Evolutionary conservation across 495 filamentous ascomycete genomes (phyloP).

Genomic region (Hypoxylon lienhwacheense): DNA sequence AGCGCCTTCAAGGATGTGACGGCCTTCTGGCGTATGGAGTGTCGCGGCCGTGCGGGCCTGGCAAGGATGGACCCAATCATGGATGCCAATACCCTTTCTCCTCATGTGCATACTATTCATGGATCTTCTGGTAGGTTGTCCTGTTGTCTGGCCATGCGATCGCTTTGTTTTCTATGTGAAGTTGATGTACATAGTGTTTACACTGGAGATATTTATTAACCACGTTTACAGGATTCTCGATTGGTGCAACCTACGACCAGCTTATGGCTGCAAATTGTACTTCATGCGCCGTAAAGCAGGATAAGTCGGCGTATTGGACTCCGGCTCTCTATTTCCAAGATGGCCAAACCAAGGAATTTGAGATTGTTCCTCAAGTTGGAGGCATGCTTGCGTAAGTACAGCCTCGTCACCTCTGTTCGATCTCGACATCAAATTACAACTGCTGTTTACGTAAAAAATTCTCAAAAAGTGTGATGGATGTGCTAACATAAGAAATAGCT

Average conservation of each 20-base stretch:
- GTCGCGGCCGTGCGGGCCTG: constrained; percentile 65
- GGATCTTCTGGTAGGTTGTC: constrained; percentile 61
- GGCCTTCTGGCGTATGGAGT: constrained; percentile 91
- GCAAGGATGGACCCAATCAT: constrained; percentile 75
- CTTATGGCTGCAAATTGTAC: constrained; percentile 60
- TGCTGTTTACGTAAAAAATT: not conserved
- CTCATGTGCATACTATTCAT: constrained; percentile 73
- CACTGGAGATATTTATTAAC: not conserved
- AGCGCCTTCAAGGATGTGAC: constrained; percentile 41
- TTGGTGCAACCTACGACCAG: constrained; percentile 49
- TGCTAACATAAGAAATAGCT: constrained; percentile 50
- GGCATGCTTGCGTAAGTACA: constrained; percentile 62
- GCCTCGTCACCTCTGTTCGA: not conserved
- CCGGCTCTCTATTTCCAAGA: constrained; percentile 67
- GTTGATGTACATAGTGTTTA: not conserved
- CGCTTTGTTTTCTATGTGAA: not conserved
- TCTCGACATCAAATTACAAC: not conserved
- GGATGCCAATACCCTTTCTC: constrained; percentile 55
- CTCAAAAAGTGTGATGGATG: not conserved
- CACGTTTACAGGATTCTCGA: constrained; percentile 49
- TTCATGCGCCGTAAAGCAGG: constrained; percentile 63
- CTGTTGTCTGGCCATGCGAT: not conserved
- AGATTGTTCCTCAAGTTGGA: constrained; percentile 57
- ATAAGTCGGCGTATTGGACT: constrained; percentile 72
- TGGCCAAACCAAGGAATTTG: constrained; percentile 43